These are phyloP conservation scores for Hemisphaericaspora subhashii DNA, from an alignment of 1,139 yeast species.

Conservation along the genomic window DNA sequence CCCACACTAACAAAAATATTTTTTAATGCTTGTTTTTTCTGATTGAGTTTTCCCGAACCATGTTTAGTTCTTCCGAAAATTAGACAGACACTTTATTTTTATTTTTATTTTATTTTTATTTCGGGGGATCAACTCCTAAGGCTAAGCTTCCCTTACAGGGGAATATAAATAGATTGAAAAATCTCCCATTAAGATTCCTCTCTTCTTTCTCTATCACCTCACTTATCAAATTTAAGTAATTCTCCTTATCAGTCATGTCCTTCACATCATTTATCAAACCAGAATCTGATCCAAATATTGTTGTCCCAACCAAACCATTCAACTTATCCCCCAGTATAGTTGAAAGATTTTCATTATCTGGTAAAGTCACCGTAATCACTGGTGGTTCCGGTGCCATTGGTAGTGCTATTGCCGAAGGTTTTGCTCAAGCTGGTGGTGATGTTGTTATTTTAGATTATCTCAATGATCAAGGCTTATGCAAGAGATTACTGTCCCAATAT, in stretches of 20 bases:
- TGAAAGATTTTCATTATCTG: slow-evolving; percentile 62
- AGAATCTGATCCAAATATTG: slow-evolving; percentile 20
- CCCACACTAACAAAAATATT: slow-evolving; percentile 1
- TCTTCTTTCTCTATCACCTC: not conserved
- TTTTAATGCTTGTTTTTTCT: not conserved
- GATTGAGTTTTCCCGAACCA: slow-evolving; percentile 2
- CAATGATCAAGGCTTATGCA: slow-evolving; percentile 44
- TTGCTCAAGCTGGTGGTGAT: slow-evolving; percentile 86
- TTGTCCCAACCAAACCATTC: slow-evolving; percentile 27
- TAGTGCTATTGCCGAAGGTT: slow-evolving; percentile 73
- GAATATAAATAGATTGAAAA: too few relatives aligned
- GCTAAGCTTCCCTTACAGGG: too few relatives aligned
- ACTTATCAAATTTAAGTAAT: too few relatives aligned
- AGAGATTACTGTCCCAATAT: slow-evolving; percentile 51
- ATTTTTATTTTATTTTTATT: too few relatives aligned
- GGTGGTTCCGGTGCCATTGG: slow-evolving; percentile 88
- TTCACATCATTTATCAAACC: slow-evolving; percentile 23
- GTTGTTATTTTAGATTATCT: slow-evolving; percentile 71
- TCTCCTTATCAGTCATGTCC: slow-evolving; percentile 7
- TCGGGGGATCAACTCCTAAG: too few relatives aligned
- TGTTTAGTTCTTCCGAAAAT: slow-evolving; percentile 6
- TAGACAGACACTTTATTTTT: slow-evolving; percentile 2
- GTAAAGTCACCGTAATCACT: slow-evolving; percentile 76
- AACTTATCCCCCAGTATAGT: slow-evolving; percentile 29
- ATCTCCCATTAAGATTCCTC: not conserved